A percentile compares a stretch with the other conserved stretches of the same genome.
Evolutionary conservation across 768 basidiomycete genomes (phyloP).

Genomic region (Lactifluus piperatus): DNA sequence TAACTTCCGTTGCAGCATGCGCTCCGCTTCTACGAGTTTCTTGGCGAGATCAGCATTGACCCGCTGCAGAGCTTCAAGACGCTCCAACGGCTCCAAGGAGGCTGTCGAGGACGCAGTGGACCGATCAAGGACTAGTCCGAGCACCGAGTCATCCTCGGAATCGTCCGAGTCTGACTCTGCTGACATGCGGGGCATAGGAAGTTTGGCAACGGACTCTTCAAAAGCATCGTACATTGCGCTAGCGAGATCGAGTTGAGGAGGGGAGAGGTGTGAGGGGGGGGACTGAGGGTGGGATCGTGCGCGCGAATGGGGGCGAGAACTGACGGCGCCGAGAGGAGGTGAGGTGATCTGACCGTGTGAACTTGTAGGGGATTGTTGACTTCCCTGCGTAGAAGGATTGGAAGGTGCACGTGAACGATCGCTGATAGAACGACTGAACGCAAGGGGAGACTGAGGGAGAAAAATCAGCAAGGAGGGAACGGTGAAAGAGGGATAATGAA

Average conservation of each 20-base stretch:
- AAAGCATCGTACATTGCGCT: constrained; percentile 33
- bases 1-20: constrained; percentile 54
- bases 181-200: constrained; percentile 49
- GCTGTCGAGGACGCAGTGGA: constrained; percentile 49
- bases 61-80: constrained; percentile 62
- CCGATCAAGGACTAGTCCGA: constrained; percentile 56
- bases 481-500: background rate
- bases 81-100: constrained; percentile 66
- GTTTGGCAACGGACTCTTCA: constrained; percentile 39
- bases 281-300: constrained; percentile 41
- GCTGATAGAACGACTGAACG: constrained; percentile 36
- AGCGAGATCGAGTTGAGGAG: constrained; percentile 34
- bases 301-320: constrained; percentile 61
- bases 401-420: constrained; percentile 59
- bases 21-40: constrained; percentile 69
- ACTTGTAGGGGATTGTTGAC: constrained; percentile 34
- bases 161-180: constrained; percentile 40
- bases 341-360: constrained; percentile 28
- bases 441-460: constrained; percentile 33
- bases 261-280: constrained; percentile 31
- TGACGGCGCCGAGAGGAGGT: constrained; percentile 32
- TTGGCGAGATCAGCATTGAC: constrained; percentile 66
- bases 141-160: constrained; percentile 40
- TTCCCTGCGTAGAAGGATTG: constrained; percentile 45
- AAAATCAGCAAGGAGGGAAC: constrained; percentile 26